Conservation (phyloP, 495 filamentous ascomycete genomes). For the Cercophora newfieldiana region DNA sequence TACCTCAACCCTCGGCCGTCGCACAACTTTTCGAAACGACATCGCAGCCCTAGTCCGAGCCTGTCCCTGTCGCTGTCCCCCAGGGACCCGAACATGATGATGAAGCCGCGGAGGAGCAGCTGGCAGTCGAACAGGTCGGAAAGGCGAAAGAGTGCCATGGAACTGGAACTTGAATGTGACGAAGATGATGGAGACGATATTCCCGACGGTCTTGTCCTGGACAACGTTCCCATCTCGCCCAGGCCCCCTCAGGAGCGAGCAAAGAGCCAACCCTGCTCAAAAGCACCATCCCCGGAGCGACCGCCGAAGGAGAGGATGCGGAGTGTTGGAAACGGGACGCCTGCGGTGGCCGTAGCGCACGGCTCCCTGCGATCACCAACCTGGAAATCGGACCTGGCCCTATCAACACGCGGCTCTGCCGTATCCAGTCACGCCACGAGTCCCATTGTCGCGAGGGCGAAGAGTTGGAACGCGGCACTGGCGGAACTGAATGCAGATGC, state of each 20-base stretch:
- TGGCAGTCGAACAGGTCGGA: constrained; percentile 66
- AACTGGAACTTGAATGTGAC: constrained; percentile 86
- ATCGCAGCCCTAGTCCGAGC: constrained; percentile 44
- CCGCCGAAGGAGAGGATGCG: constrained; percentile 48
- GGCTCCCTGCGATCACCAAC: constrained; percentile 51
- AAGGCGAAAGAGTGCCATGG: constrained; percentile 68
- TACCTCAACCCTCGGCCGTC: constrained; percentile 34
- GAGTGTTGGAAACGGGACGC: constrained; percentile 57
- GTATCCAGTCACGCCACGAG: constrained; percentile 28
- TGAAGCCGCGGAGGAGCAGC: constrained; percentile 55
- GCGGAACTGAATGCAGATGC: constrained; percentile 83
- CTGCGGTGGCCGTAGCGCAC: constrained; percentile 47
- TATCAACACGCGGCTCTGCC: constrained; percentile 27
- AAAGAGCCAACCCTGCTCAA: constrained; percentile 50
- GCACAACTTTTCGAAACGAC: constrained; percentile 31
- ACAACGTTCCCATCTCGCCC: constrained; percentile 95
- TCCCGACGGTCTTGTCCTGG: constrained; percentile 85
- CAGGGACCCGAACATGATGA: constrained; percentile 44
- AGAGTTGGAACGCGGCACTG: constrained; percentile 83
- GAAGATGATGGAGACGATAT: constrained; percentile 84
- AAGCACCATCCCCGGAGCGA: constrained; percentile 59
- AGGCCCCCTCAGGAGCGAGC: constrained; percentile 67
- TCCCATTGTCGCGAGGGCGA: constrained; percentile 58
- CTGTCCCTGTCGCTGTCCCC: constrained; percentile 42
- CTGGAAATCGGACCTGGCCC: constrained; percentile 43